phyloP scores from a whole-genome alignment of 331 rosid genomes.

The Saraca asoca region DNA sequence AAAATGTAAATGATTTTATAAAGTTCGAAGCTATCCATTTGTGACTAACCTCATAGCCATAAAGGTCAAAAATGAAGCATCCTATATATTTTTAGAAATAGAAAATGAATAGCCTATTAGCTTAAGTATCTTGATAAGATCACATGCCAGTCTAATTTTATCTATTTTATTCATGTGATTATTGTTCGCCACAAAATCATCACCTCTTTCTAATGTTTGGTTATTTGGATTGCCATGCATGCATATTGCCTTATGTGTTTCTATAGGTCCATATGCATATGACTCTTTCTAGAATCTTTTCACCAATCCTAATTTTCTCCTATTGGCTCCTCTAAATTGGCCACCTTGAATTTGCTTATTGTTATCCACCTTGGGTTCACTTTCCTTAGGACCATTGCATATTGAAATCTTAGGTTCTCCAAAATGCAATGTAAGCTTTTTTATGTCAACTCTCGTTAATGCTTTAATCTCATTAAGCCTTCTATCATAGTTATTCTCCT shows the following conservation, averaged over 20 bases:
- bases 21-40: slow-evolving; percentile 20
- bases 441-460: slow-evolving; percentile 41
- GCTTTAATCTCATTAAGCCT: slow-evolving; percentile 77
- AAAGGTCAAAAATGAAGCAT: slow-evolving; percentile 70
- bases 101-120: slow-evolving; percentile 76
- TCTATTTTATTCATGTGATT: slow-evolving; percentile 39
- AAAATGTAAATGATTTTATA: slow-evolving; percentile 5
- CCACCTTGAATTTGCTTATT: slow-evolving; percentile 36
- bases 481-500: slow-evolving; percentile 68
- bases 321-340: slow-evolving; percentile 74
- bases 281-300: slow-evolving; percentile 77
- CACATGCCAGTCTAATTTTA: slow-evolving; percentile 40
- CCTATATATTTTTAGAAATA: slow-evolving; percentile 57
- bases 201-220: slow-evolving; percentile 32
- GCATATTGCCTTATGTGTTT: slow-evolving; percentile 45
- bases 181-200: slow-evolving; percentile 45
- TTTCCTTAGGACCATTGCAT: slow-evolving; percentile 35
- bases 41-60: slow-evolving; percentile 74
- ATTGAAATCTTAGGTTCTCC: slow-evolving; percentile 47
- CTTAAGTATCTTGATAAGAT: slow-evolving; percentile 75
- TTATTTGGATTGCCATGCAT: slow-evolving; percentile 41
- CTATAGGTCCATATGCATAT: slow-evolving; percentile 34
- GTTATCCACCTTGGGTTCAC: slow-evolving; percentile 43
- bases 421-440: slow-evolving; percentile 51
- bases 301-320: slow-evolving; percentile 82